These are phyloP conservation scores for Spiromastix sp. DNA, from an alignment of 2,329 filamentous ascomycete species.

Conservation along the genomic window DNA sequence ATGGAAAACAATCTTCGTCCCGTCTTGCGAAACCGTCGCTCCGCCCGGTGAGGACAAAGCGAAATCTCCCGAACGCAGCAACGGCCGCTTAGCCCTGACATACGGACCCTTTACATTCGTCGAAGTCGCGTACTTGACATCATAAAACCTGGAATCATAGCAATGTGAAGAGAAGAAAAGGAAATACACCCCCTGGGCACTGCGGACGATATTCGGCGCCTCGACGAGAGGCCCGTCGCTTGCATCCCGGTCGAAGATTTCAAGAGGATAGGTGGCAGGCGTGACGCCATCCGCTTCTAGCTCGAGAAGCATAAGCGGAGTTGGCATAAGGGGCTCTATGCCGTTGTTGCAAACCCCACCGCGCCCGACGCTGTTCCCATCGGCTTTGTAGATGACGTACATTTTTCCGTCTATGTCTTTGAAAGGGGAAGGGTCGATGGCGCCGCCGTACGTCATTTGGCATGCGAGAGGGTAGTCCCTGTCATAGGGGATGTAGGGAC, in stretches of 20 bases:
- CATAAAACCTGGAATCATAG: conserved; percentile 43
- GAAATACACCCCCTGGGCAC: conserved; percentile 37
- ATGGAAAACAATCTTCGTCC: conserved; percentile 3
- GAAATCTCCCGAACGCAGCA: conserved; percentile 23
- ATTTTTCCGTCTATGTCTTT: conserved; percentile 41
- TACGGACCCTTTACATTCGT: conserved; percentile 26
- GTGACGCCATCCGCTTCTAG: conserved; percentile 39
- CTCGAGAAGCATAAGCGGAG: conserved; percentile 30
- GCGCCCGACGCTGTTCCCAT: conserved; percentile 46
- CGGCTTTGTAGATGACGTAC: conserved; percentile 55
- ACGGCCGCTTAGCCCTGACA: conserved; percentile 18
- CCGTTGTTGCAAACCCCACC: conserved; percentile 37
- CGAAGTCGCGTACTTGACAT: conserved; percentile 48
- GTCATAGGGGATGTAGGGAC: conserved; percentile 41
- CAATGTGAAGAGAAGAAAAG: conserved; percentile 54
- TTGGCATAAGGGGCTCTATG: conserved; percentile 19
- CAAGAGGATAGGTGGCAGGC: conserved; percentile 38
- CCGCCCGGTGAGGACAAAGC: background rate
- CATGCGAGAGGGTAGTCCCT: conserved; percentile 43
- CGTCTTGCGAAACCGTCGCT: conserved; percentile 1
- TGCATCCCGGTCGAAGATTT: conserved; percentile 50
- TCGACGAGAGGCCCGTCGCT: conserved; percentile 52
- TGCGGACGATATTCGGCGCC: conserved; percentile 41
- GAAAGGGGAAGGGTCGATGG: conserved; percentile 53
- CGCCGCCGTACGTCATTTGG: conserved; percentile 42